phyloP scores from a whole-genome alignment of 148 eudicot genomes.

The Camellia japonica region DNA sequence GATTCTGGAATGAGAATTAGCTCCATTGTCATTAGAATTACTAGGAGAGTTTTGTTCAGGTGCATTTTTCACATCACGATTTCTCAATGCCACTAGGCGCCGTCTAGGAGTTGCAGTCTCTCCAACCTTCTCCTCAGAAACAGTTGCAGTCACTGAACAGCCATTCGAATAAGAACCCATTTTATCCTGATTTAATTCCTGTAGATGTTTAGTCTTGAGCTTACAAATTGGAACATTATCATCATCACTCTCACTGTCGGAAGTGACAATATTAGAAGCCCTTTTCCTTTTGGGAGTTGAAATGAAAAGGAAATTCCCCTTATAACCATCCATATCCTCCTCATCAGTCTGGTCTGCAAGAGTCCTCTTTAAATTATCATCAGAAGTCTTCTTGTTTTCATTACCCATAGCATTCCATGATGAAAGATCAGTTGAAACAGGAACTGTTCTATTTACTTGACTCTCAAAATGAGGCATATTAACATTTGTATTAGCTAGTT shows the following conservation, averaged over 20 bases:
- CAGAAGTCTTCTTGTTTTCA: slow-evolving; percentile 15
- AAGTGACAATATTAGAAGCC: slow-evolving; percentile 43
- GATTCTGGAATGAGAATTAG: slow-evolving; percentile 1
- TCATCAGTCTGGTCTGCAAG: slow-evolving; percentile 12
- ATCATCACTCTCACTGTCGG: slow-evolving; percentile 51
- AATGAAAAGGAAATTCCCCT: slow-evolving; percentile 14
- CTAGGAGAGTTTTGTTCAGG: slow-evolving; percentile 6
- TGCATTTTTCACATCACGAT: slow-evolving; percentile 19
- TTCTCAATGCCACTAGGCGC: slow-evolving; percentile 41
- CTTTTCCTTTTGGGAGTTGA: slow-evolving; percentile 46
- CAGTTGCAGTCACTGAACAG: slow-evolving; percentile 13
- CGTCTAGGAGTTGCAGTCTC: slow-evolving; percentile 26
- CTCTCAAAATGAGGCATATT: background rate
- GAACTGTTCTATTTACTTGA: slow-evolving; percentile 4
- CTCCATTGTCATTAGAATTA: slow-evolving; percentile 8
- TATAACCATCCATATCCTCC: slow-evolving; percentile 20
- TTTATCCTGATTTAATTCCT: slow-evolving; percentile 4
- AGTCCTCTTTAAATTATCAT: slow-evolving; percentile 2
- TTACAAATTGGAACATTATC: slow-evolving; percentile 61
- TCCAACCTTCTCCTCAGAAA: slow-evolving; percentile 1
- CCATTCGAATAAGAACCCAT: background rate
- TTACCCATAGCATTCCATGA: background rate
- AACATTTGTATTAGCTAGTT: slow-evolving; percentile 19
- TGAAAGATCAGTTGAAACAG: slow-evolving; percentile 13
- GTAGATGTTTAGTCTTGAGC: slow-evolving; percentile 24